Evolutionary conservation across 2,329 filamentous ascomycete genomes (phyloP).

Genomic region (Scleromitrula shiraiana): DNA sequence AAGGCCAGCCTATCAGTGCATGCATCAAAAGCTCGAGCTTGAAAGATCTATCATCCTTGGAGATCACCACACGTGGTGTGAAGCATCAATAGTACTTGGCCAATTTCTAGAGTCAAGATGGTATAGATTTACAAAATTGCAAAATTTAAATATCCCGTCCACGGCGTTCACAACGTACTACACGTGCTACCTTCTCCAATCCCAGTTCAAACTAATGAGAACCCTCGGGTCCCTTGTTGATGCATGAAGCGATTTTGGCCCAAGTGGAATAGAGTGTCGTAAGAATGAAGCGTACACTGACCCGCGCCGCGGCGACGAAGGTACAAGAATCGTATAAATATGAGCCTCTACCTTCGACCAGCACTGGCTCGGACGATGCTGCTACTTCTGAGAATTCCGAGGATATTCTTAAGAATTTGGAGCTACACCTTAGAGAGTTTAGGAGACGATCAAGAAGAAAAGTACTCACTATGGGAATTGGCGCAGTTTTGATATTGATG

Average conservation of each 20-base stretch:
- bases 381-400: slow-evolving; percentile 9
- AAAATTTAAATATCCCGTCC: background rate
- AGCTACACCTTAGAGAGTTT: slow-evolving; percentile 17
- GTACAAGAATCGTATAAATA: slow-evolving; percentile 17
- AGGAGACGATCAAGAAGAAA: slow-evolving; percentile 15
- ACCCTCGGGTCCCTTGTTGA: background rate
- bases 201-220: slow-evolving; percentile 1
- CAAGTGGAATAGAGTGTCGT: background rate
- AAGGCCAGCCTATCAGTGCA: background rate
- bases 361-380: slow-evolving; percentile 7
- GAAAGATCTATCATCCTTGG: background rate
- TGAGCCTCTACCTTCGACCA: slow-evolving; percentile 13
- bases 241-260: background rate
- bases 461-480: slow-evolving; percentile 12
- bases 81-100: slow-evolving; percentile 4
- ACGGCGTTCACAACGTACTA: too few species aligned
- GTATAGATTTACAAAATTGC: background rate
- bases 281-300: slow-evolving; percentile 14
- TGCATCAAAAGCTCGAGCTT: background rate
- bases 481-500: slow-evolving; percentile 15
- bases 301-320: background rate
- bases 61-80: slow-evolving; percentile 1
- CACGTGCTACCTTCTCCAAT: too few species aligned
- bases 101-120: background rate
- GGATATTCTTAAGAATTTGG: slow-evolving; percentile 10